Percentiles rank a stretch among this genome's conserved stretches.
phyloP scores from a whole-genome alignment of 2,329 filamentous ascomycete species.

The Phialophora chinensis region DNA sequence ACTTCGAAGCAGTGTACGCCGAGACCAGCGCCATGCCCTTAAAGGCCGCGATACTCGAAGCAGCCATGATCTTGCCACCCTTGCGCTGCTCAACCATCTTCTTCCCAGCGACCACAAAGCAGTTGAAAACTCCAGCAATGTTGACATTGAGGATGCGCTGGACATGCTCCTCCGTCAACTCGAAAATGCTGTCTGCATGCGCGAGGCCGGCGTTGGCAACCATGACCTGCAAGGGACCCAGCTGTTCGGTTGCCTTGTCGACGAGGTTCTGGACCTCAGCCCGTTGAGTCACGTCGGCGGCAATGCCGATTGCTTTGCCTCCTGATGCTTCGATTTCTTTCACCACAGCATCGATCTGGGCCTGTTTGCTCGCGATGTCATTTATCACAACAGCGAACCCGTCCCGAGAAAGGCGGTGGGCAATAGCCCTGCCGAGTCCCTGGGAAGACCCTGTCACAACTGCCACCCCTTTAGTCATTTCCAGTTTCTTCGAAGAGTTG shows the following conservation, averaged over 20 bases:
- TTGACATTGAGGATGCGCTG: conserved; percentile 67
- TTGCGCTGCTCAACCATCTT: conserved; percentile 60
- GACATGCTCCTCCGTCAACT: conserved; percentile 63
- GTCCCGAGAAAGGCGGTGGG: conserved; percentile 66
- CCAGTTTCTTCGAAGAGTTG: neutral
- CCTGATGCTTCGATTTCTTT: conserved; percentile 64
- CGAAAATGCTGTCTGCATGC: conserved; percentile 61
- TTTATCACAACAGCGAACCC: conserved; percentile 71
- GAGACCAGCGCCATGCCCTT: conserved; percentile 60
- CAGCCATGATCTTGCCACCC: conserved; percentile 58
- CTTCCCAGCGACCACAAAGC: conserved; percentile 65
- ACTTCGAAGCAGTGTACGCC: conserved; percentile 70
- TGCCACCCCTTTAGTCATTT: conserved; percentile 35
- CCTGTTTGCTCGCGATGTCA: conserved; percentile 65
- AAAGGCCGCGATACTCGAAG: conserved; percentile 58
- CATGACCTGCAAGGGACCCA: conserved; percentile 59
- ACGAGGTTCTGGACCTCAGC: conserved; percentile 61
- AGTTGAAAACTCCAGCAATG: conserved; percentile 69
- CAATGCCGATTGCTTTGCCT: conserved; percentile 66
- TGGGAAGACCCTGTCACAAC: conserved; percentile 50
- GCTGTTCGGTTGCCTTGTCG: conserved; percentile 54
- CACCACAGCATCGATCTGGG: conserved; percentile 61
- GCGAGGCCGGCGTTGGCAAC: conserved; percentile 67
- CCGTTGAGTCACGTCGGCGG: conserved; percentile 60
- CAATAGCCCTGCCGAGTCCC: conserved; percentile 51